Base-by-base conservation (phyloP, 2,329 filamentous ascomycete genomes). In the Verticillium longisporum region DNA sequence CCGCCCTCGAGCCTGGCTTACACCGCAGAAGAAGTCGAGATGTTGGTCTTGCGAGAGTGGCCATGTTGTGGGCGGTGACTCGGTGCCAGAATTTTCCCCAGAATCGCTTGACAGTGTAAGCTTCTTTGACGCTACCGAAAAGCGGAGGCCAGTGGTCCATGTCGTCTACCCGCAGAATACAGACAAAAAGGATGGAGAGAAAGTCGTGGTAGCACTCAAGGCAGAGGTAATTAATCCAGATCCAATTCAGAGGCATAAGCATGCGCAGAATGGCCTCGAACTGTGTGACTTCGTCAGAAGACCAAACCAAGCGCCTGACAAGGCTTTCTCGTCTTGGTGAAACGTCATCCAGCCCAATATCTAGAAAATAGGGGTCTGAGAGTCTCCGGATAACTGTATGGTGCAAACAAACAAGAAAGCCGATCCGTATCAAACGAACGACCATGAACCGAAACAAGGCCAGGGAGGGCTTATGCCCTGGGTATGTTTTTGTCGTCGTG, bases 181-280 rank as follows among this genome's bases (percentile, higher is more conserved):
- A 59, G 26, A 69, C 66, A 37, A 65, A 68, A 6, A 66, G 1
- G 3, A 66, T 60, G 6, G 66, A 50, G 1, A 66, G 21, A 1
- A 63, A n/a, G 18, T 63, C 55, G 54, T 69, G 63, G 3, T 55
- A 58, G 11, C 41, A 50, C 41, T 50, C 41, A 9, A 50, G 41
- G 7, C 41, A 50, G 41, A 50, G n/a, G 21, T 21, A 50, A 18
- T 50, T 50, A 18, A 50, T 50, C 41, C 41, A 50, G 2, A 50
- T 11, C 41, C 41, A 50, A 7, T 50, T n/a, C 7, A 21, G 9
- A 18, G 41, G 41, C 41, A 50, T 10, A 9, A 50, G 15, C 41
- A 50, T 11, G 41, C 41, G 41, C 10, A 50, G 6, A 9, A 21
- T 21, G n/a, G 21, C n/a, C 41, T 50, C 41, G n/a, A 21, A 50